A percentile compares a stretch with the other conserved stretches of the same genome.
Evolutionary conservation across 116 monocot species (phyloP).

Genomic region (Phalaenopsis hybrid): DNA sequence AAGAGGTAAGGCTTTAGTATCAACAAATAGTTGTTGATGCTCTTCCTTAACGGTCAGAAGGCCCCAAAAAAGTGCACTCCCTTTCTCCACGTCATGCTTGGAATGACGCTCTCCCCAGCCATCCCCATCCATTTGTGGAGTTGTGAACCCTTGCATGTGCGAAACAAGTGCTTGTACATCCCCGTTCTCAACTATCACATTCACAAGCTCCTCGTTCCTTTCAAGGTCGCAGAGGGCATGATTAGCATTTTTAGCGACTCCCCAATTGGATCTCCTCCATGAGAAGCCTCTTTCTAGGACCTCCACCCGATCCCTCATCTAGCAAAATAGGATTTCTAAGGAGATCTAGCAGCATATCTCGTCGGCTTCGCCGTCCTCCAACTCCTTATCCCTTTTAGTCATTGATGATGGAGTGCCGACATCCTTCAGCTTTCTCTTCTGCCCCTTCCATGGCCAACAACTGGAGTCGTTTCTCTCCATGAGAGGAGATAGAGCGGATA

Average conservation of each 20-base stretch:
- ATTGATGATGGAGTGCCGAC: neutral
- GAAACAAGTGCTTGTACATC: slow-evolving; percentile 73
- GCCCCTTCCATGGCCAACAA: slow-evolving; percentile 33
- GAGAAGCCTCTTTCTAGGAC: slow-evolving; percentile 54
- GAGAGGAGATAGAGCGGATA: too few relatives aligned
- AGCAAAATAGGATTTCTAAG: slow-evolving; percentile 28
- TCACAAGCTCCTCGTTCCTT: slow-evolving; percentile 95
- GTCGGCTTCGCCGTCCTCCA: slow-evolving; percentile 14
- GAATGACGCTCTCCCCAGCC: slow-evolving; percentile 34
- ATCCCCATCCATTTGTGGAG: slow-evolving; percentile 6
- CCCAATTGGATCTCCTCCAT: slow-evolving; percentile 54
- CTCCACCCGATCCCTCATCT: slow-evolving; percentile 68
- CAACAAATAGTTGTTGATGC: too few relatives aligned
- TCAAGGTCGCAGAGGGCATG: slow-evolving; percentile 83
- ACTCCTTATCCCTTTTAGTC: slow-evolving; percentile 10
- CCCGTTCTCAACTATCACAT: slow-evolving; percentile 69
- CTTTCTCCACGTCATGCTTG: slow-evolving; percentile 92
- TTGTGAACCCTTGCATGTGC: slow-evolving; percentile 60
- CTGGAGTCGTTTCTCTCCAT: too few relatives aligned
- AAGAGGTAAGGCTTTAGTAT: too few relatives aligned
- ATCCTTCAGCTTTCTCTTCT: slow-evolving; percentile 77
- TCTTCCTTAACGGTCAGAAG: slow-evolving; percentile 85
- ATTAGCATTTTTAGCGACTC: slow-evolving; percentile 62
- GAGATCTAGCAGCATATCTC: slow-evolving; percentile 42
- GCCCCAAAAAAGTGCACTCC: slow-evolving; percentile 73